A percentile compares a stretch with the other conserved stretches of the same genome.
Evolutionary conservation across 2,329 filamentous ascomycete genomes (phyloP).

Genomic region (Aspergillus fijiensis): DNA sequence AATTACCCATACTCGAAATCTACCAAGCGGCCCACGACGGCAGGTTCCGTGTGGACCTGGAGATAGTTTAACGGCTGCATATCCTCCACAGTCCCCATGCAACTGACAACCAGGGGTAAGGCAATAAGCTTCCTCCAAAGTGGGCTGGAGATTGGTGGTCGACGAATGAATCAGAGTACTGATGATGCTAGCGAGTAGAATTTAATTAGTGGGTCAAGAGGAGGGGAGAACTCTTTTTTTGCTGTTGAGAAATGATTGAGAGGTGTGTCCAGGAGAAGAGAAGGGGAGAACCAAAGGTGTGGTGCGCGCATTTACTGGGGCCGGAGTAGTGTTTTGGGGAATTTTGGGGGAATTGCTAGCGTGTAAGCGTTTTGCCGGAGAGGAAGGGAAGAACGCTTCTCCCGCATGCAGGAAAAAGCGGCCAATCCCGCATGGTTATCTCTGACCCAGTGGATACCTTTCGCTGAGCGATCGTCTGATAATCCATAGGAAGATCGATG

Average conservation of each 20-base stretch:
- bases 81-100: background rate
- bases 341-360: background rate
- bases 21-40: conserved; percentile 2
- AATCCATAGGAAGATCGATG: background rate
- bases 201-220: background rate
- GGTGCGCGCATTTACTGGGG: background rate
- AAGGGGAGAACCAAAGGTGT: background rate
- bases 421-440: background rate
- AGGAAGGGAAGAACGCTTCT: conserved; percentile 3
- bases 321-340: conserved; percentile 6
- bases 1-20: conserved; percentile 2
- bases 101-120: background rate
- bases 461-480: background rate
- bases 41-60: conserved; percentile 8
- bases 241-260: background rate
- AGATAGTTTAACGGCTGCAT: background rate
- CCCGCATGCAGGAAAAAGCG: background rate
- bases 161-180: background rate
- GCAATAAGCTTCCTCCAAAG: background rate
- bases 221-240: background rate
- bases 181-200: background rate
- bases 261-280: background rate
- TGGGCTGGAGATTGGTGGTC: background rate
- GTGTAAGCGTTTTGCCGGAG: conserved; percentile 5
- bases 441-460: background rate